Evolutionary conservation across 345 rosid genomes (phyloP).

Genomic region (Orychophragmus violaceus): DNA sequence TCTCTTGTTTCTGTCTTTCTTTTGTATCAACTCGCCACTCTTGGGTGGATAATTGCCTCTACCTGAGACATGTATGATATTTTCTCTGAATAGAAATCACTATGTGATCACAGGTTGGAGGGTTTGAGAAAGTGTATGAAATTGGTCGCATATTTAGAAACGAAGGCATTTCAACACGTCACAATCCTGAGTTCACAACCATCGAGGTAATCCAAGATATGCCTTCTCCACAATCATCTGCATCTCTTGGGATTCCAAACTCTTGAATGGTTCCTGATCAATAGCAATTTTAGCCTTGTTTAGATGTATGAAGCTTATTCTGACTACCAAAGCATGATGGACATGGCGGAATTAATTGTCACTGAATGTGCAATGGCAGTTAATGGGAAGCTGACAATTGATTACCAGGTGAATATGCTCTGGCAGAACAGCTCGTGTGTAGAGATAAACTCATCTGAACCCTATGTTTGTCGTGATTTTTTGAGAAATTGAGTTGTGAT

Average conservation of each 20-base stretch:
- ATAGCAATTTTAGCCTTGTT: too few species aligned
- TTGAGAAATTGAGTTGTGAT: slow-evolving; percentile 17
- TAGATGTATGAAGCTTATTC: too few species aligned
- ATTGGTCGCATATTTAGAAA: slow-evolving; percentile 93
- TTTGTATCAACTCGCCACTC: slow-evolving; percentile 6
- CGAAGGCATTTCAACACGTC: slow-evolving; percentile 94
- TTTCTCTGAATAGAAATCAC: background rate
- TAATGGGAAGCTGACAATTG: too few species aligned
- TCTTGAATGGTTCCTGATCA: too few species aligned
- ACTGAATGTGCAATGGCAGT: too few species aligned
- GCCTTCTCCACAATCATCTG: background rate
- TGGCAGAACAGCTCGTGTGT: background rate
- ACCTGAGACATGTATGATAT: background rate
- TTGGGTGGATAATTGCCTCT: background rate
- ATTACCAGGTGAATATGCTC: too few species aligned
- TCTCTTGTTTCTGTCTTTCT: background rate
- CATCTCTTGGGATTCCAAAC: too few species aligned
- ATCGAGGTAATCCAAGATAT: slow-evolving; percentile 61
- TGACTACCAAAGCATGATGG: too few species aligned
- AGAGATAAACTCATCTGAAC: background rate
- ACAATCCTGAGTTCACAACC: slow-evolving; percentile 96
- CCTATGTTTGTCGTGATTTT: background rate
- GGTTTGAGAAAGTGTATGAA: too few species aligned
- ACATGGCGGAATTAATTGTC: too few species aligned
- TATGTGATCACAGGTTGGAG: too few species aligned